phyloP scores from a whole-genome alignment of 2,329 filamentous ascomycete genomes.

The Sclerotinia spermophila region DNA sequence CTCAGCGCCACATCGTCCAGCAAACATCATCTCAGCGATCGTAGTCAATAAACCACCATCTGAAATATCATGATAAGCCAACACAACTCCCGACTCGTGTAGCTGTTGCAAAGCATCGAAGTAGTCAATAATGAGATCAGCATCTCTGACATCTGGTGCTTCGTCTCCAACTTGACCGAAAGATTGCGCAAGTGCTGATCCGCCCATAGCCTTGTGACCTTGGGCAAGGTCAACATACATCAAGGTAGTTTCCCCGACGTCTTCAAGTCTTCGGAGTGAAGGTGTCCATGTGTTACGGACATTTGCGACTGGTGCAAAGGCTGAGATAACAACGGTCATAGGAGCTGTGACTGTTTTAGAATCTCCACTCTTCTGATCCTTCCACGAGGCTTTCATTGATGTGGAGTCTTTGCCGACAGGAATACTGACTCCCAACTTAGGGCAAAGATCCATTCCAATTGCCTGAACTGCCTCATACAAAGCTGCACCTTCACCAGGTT shows the following conservation, averaged over 20 bases:
- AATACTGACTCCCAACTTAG: slow-evolving; percentile 84
- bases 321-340: slow-evolving; percentile 84
- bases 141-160: slow-evolving; percentile 79
- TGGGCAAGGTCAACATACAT: slow-evolving; percentile 88
- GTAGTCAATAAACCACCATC: slow-evolving; percentile 92
- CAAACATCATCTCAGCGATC: slow-evolving; percentile 96
- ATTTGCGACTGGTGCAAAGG: slow-evolving; percentile 80
- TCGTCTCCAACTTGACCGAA: slow-evolving; percentile 83
- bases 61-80: slow-evolving; percentile 92
- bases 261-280: slow-evolving; percentile 74
- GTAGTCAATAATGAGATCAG: slow-evolving; percentile 79
- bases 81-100: slow-evolving; percentile 66
- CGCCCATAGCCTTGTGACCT: slow-evolving; percentile 78
- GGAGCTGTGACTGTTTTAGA: slow-evolving; percentile 87
- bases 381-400: slow-evolving; percentile 98
- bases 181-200: slow-evolving; percentile 85
- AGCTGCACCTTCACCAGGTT: slow-evolving; percentile 86
- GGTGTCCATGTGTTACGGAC: slow-evolving; percentile 91
- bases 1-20: slow-evolving; percentile 83
- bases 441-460: slow-evolving; percentile 89
- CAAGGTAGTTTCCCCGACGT: slow-evolving; percentile 83
- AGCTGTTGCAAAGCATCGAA: slow-evolving; percentile 77
- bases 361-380: slow-evolving; percentile 61
- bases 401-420: slow-evolving; percentile 98
- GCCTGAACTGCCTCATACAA: slow-evolving; percentile 92